phyloP scores from a whole-genome alignment of 2,329 filamentous ascomycete species.

The Didymella glomerata region DNA sequence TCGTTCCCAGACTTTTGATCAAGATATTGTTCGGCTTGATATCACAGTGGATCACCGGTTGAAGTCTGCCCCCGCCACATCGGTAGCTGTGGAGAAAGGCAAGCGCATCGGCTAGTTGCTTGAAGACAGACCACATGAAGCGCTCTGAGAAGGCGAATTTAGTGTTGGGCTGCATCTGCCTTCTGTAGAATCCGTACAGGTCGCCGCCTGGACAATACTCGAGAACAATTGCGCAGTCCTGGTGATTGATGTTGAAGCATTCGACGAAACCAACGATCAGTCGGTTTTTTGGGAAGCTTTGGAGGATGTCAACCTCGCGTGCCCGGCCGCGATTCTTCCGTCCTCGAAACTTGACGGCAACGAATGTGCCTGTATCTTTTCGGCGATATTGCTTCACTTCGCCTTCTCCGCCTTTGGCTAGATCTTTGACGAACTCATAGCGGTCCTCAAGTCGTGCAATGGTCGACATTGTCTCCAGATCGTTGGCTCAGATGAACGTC shows the following conservation, averaged over 20 bases:
- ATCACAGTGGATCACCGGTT: neutral
- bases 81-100: neutral
- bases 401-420: neutral
- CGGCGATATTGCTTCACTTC: neutral
- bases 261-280: neutral
- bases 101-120: neutral
- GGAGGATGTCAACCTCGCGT: neutral
- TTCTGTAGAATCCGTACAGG: neutral
- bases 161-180: neutral
- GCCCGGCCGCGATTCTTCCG: neutral
- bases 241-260: neutral
- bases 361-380: neutral
- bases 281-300: neutral
- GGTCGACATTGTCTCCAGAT: neutral
- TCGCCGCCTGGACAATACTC: neutral
- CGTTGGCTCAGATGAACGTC: neutral
- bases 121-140: neutral
- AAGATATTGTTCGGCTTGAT: neutral
- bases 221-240: neutral
- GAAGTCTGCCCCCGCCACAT: neutral
- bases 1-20: neutral
- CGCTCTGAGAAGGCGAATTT: neutral
- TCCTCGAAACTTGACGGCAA: neutral
- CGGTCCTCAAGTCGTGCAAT: neutral
- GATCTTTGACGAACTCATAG: neutral